A percentile compares a stretch with the other conserved stretches of the same genome.
phyloP scores from a whole-genome alignment of 305 asterid species.

The Fraxinus velutina region DNA sequence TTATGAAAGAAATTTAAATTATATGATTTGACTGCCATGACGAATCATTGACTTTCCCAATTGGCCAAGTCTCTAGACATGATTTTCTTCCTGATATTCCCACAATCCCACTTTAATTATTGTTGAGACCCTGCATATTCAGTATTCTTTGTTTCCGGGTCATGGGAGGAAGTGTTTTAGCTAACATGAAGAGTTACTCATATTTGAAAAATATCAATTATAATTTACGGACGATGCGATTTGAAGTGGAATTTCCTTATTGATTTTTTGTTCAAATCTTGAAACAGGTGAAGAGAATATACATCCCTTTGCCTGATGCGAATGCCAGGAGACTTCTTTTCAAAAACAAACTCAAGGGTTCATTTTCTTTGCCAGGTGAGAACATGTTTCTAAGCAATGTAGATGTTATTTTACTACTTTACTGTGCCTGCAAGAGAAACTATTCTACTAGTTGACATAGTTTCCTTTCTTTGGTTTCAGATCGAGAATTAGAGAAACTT shows the following conservation, averaged over 20 bases:
- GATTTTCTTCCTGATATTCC: slow-evolving; percentile 6
- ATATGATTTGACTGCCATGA: background rate
- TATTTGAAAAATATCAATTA: slow-evolving; percentile 1
- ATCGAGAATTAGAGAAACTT: slow-evolving; percentile 73
- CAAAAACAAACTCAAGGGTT: slow-evolving; percentile 85
- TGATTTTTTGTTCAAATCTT: background rate
- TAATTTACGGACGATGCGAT: slow-evolving; percentile 7
- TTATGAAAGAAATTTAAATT: background rate
- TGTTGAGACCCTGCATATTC: background rate
- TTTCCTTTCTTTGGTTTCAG: slow-evolving; percentile 43
- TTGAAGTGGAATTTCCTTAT: slow-evolving; percentile 9
- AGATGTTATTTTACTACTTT: background rate
- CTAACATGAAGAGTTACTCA: background rate
- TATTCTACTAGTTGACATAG: slow-evolving; percentile 21
- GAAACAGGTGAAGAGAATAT: slow-evolving; percentile 87
- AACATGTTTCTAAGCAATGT: slow-evolving; percentile 18
- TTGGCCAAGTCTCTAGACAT: background rate
- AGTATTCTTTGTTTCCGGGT: background rate
- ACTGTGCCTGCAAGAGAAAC: slow-evolving; percentile 16
- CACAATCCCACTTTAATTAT: background rate
- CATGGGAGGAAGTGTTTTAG: slow-evolving; percentile 7
- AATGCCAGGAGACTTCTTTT: slow-evolving; percentile 75
- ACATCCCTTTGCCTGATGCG: slow-evolving; percentile 91
- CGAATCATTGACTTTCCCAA: background rate
- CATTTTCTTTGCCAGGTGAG: slow-evolving; percentile 87